These are phyloP conservation scores for Kalmanozyma brasiliensis DNA, from an alignment of 1,284 basidiomycete species.

Conservation along the genomic window DNA sequence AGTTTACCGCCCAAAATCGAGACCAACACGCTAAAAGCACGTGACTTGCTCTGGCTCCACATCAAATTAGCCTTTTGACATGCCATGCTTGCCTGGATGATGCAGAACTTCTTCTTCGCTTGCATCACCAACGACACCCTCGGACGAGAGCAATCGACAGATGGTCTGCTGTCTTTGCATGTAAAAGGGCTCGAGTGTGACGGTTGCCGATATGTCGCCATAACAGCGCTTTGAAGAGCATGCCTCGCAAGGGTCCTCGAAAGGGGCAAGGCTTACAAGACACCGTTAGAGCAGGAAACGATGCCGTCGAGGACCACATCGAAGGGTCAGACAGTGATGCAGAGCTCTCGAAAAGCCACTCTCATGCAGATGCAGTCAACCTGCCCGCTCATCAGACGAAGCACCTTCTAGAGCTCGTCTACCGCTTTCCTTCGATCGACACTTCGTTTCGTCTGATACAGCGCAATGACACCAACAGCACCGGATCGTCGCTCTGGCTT, in stretches of 20 bases:
- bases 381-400: constrained; percentile 48
- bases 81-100: background rate
- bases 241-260: constrained; percentile 1
- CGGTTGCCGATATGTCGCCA: too few relatives aligned
- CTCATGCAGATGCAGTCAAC: constrained; percentile 29
- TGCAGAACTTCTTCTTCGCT: background rate
- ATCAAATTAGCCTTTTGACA: too few relatives aligned
- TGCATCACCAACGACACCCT: too few relatives aligned
- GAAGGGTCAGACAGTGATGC: constrained; percentile 6
- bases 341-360: too few relatives aligned
- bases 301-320: background rate
- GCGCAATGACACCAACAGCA: constrained; percentile 47
- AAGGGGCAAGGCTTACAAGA: constrained; percentile 1
- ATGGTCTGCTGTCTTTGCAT: too few relatives aligned
- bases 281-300: background rate
- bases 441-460: constrained; percentile 24
- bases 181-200: too few relatives aligned
- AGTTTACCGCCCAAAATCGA: constrained; percentile 8
- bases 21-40: constrained; percentile 17
- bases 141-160: too few relatives aligned
- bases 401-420: constrained; percentile 40
- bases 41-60: constrained; percentile 34
- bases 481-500: constrained; percentile 52
- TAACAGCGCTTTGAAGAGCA: background rate
- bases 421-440: constrained; percentile 32